Evolutionary conservation across 257 asterid species (phyloP).

Genomic region (Parsonsia alboflavescens): DNA sequence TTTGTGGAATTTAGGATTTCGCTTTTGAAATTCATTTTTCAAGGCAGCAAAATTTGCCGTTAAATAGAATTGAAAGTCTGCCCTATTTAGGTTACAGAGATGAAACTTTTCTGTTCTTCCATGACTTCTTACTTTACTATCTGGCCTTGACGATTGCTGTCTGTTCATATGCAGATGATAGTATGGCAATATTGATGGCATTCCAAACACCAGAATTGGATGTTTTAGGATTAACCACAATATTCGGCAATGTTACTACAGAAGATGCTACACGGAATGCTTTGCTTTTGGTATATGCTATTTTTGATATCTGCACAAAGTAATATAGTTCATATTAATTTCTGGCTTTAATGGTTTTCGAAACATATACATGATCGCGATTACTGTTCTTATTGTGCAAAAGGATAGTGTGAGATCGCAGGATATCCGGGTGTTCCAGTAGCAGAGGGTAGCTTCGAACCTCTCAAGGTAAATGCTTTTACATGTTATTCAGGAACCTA

Average conservation of each 20-base stretch:
- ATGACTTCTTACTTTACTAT: neutral
- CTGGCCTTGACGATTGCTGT: slow-evolving; percentile 8
- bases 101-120: neutral
- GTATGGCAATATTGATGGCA: slow-evolving; percentile 93
- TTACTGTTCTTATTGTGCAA: slow-evolving; percentile 46
- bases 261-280: slow-evolving; percentile 84
- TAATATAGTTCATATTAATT: neutral
- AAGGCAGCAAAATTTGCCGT: neutral
- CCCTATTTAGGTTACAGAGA: neutral
- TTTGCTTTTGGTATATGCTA: slow-evolving; percentile 58
- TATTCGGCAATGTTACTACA: slow-evolving; percentile 83
- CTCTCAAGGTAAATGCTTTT: slow-evolving; percentile 66
- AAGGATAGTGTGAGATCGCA: slow-evolving; percentile 99
- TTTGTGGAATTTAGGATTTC: neutral
- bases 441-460: slow-evolving; percentile 78
- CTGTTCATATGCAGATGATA: slow-evolving; percentile 57
- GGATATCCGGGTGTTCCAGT: slow-evolving; percentile 85
- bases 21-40: neutral
- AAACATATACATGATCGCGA: slow-evolving; percentile 47
- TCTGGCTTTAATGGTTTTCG: slow-evolving; percentile 11
- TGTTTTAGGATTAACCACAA: slow-evolving; percentile 78
- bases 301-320: slow-evolving; percentile 48
- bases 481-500: neutral
- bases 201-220: slow-evolving; percentile 80
- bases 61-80: neutral